Evolutionary conservation across 1,284 basidiomycete species (phyloP), one percentile per base, ranked within the genome.

Genomic region (Ganoderma sinense): DNA sequence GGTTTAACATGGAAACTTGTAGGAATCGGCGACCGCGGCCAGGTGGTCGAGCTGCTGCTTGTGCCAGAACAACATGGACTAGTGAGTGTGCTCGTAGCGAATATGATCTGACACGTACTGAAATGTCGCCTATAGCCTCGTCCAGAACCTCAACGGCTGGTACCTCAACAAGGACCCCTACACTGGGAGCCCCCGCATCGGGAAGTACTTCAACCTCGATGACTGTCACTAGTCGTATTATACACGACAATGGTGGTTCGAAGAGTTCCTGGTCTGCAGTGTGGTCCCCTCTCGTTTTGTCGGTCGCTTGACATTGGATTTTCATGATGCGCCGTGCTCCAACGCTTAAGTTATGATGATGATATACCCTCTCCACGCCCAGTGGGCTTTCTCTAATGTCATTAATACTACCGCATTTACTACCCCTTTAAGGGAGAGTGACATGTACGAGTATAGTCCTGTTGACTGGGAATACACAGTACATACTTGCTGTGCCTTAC

Each of bases 131-230:
- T 13, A 29, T 77, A 96, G 95, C 81, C 78, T 95, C 26, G 86
- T 90, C 70, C 93, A 95, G 80, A 87, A 90, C 76, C 78, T 93
- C 75, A 96, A 96, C 77, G 95, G 94, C 39, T 96, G 93, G 93
- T 76, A 89, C 70, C 89, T 89, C 78, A 88, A 88, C 79, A 81
- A 87, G 69, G 82, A 92, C 76, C 87, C 90, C 0, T 89, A 91
- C 77, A 74, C 80, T 48, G 81, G 59, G 14, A 61, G 7, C 59
- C 59, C 80, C 20, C 82, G 80, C 58, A 84, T 94, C 26, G 93
- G 93, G 66, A 84, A 87, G 75, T 94, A 89, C 83, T 89, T 89
- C 83, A 94, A 94, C 81, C 84, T 93, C 67, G 83, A 89, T 66
- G 71, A 73, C 66, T 92, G 90, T 80, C 39, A 36, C 23, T 58